Base-by-base conservation (phyloP, 805 yeast genomes). In the Saccharomycopsis sp. region DNA sequence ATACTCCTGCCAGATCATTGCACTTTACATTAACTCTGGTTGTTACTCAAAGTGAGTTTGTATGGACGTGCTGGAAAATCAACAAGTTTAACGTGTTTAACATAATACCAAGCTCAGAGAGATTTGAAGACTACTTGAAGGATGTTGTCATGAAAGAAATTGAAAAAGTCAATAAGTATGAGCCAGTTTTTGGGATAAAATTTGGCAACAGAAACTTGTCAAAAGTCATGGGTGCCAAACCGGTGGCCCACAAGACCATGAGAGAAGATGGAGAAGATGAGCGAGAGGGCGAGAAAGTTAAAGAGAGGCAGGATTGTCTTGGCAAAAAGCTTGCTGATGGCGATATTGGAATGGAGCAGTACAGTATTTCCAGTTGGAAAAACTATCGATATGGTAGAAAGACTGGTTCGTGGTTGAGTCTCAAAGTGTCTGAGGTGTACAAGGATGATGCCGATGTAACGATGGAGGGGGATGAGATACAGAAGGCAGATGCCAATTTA, bases 161-260 rank as follows among this genome's bases (percentile, higher is more conserved):
- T 9, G 23, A 26, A 17, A 17, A 30, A 9, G 15, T 15, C 9
- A 17, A 16, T 5, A 20, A 15, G 2, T 37, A 20, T 17, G 48
- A 40, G 12, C 27, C 25, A 15, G 10, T 27, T 20, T 46, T 46
- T 46, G 46, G 27, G 4, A 42, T 46, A 18, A 27, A 33, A 21
- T 42, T 36, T 23, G 49, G 49, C 18, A 46, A 43, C 22, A 30
- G 49, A 29, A 43, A 42, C 31, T 10, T 46, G 4, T 35, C 49
- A 5, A 46, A 46, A 19, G 30, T 39, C 15, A 21, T 45, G 4
- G 29, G 27, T n/a, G 15, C 22, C n/a, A 31, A 33, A n/a, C n/a
- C n/a, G n/a, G n/a, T n/a, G n/a, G n/a, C n/a, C n/a, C n/a, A n/a
- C n/a, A n/a, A n/a, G n/a, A n/a, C n/a, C n/a, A n/a, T n/a, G n/a